Evolutionary conservation across 139 green algal species (phyloP).

Genomic region (Chlorella sorokiniana): DNA sequence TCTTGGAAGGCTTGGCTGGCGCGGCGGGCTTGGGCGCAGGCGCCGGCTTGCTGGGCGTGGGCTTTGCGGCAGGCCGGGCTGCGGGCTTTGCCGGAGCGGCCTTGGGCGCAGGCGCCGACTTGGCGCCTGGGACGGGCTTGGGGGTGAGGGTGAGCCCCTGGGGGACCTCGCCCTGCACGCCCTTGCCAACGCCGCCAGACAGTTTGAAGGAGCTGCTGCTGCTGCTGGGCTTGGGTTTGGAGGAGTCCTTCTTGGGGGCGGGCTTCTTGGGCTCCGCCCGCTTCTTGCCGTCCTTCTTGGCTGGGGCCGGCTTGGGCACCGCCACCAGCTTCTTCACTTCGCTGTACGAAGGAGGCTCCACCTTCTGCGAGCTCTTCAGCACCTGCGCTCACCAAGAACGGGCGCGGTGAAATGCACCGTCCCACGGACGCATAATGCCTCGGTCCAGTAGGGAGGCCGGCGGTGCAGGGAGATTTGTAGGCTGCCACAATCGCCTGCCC

Average conservation of each 20-base stretch:
- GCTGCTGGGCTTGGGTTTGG: no score
- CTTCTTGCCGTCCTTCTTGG: conserved; percentile 13
- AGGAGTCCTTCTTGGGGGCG: background rate
- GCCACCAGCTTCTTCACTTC: conserved; percentile 17
- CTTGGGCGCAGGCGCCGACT: conserved; percentile 8
- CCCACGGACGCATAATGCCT: no score
- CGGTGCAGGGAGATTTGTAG: no score
- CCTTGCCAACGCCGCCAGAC: conserved; percentile 7
- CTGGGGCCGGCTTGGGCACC: background rate
- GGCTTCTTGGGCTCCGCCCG: background rate
- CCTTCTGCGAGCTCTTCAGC: background rate
- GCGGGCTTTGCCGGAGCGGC: background rate
- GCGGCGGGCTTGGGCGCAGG: conserved; percentile 23
- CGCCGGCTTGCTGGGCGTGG: conserved; percentile 12
- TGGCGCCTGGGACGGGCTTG: conserved; percentile 8
- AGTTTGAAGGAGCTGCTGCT: conserved; percentile 30
- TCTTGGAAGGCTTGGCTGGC: conserved; percentile 19
- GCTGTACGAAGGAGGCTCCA: background rate
- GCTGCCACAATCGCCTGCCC: no score
- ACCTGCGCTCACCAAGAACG: no score
- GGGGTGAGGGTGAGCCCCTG: background rate
- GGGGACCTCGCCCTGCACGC: conserved; percentile 37
- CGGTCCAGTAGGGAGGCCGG: no score
- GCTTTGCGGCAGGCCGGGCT: background rate
- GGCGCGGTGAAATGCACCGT: no score